phyloP scores from a whole-genome alignment of 2,329 filamentous ascomycete species.

The Calonectria pseudoreteaudii region DNA sequence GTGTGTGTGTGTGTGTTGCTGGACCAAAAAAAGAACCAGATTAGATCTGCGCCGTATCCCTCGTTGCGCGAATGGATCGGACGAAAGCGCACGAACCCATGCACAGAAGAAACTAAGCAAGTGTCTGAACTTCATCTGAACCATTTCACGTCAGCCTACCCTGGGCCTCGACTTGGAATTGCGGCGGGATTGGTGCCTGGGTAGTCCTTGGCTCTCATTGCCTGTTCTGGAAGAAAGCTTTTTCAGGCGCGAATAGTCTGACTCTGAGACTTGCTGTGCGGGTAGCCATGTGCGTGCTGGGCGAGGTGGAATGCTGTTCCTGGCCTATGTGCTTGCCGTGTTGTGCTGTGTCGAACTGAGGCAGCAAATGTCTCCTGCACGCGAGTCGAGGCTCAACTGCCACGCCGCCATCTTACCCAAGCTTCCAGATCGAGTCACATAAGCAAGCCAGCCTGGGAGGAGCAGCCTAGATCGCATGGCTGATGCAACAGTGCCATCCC shows the following conservation, averaged over 20 bases:
- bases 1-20: neutral
- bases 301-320: neutral
- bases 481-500: slow-evolving; percentile 48
- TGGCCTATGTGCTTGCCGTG: neutral
- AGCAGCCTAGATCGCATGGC: slow-evolving; percentile 34
- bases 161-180: neutral
- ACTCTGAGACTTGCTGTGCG: neutral
- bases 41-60: neutral
- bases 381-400: slow-evolving; percentile 6
- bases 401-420: slow-evolving; percentile 3
- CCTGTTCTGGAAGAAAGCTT: neutral
- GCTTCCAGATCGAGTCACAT: slow-evolving; percentile 20
- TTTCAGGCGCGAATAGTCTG: neutral
- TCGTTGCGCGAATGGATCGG: neutral
- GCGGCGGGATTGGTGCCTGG: neutral
- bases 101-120: neutral
- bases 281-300: neutral
- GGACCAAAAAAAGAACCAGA: neutral
- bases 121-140: slow-evolving; percentile 1
- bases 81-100: neutral
- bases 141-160: slow-evolving; percentile 2
- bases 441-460: slow-evolving; percentile 22
- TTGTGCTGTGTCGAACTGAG: neutral
- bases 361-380: neutral
- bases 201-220: neutral